Percentiles rank a stretch among this genome's conserved stretches.
Conservation (phyloP, 208 protist genomes). For the Wallacemonas sp. region DNA sequence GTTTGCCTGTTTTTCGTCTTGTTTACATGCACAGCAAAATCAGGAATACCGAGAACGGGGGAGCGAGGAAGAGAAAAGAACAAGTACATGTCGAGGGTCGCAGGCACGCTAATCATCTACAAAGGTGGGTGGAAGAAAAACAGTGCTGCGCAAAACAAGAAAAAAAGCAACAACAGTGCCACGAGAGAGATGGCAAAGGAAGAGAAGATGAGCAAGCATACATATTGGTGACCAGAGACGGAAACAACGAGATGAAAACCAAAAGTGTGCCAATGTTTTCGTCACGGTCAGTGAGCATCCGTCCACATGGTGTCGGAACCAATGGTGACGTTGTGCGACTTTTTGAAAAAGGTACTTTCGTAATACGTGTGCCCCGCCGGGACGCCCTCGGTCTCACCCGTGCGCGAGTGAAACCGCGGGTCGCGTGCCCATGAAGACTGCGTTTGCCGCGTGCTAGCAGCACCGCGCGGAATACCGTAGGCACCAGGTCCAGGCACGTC, state of each 20-base stretch:
- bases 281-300: conserved; percentile 3
- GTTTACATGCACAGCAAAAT: no score
- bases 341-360: conserved; percentile 76
- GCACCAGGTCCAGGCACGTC: conserved; percentile 50
- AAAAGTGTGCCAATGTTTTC: background rate
- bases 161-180: no score
- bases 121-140: no score
- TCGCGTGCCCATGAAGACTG: conserved; percentile 63
- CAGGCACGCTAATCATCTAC: no score
- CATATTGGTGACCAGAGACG: background rate
- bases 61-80: no score
- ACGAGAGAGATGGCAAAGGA: no score
- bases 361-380: conserved; percentile 68
- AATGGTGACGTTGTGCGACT: conserved; percentile 82
- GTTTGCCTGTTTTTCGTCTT: no score
- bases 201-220: no score
- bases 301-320: conserved; percentile 58
- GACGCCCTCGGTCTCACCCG: conserved; percentile 19
- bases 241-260: conserved; percentile 12
- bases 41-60: no score
- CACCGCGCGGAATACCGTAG: conserved; percentile 31
- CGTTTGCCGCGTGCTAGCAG: conserved; percentile 3
- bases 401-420: conserved; percentile 48
- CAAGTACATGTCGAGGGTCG: no score
- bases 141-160: no score